Evolutionary conservation across 2,329 filamentous ascomycete genomes (phyloP).

Genomic region (Pseudomassariella vexata): DNA sequence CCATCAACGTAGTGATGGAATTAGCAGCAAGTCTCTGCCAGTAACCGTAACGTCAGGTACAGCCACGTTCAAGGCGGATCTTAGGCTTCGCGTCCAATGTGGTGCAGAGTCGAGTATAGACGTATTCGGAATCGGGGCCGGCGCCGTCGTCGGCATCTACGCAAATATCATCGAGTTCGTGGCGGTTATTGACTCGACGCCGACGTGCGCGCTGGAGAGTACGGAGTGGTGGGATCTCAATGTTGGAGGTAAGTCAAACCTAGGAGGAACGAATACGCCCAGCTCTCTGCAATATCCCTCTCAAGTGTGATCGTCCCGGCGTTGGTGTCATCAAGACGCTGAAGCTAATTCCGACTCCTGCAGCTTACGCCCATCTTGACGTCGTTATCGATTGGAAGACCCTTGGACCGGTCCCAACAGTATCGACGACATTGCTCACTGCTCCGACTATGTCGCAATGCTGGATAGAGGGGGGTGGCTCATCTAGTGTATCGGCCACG

Average conservation of each 20-base stretch:
- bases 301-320: too few species aligned
- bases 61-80: conserved; percentile 36
- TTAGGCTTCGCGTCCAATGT: conserved; percentile 38
- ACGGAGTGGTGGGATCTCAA: conserved; percentile 23
- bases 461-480: conserved; percentile 10
- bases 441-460: conserved; percentile 25
- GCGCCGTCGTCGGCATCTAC: conserved; percentile 34
- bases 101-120: conserved; percentile 26
- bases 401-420: conserved; percentile 26
- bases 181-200: conserved; percentile 22
- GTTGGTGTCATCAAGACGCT: too few species aligned
- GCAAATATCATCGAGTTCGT: conserved; percentile 45
- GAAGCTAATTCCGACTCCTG: too few species aligned
- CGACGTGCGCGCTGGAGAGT: conserved; percentile 21
- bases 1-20: conserved; percentile 5
- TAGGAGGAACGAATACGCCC: conserved; percentile 6
- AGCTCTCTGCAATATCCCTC: neutral
- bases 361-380: conserved; percentile 14
- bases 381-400: conserved; percentile 24
- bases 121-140: conserved; percentile 21
- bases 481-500: neutral
- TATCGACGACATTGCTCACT: conserved; percentile 27
- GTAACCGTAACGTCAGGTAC: conserved; percentile 33
- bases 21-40: conserved; percentile 23
- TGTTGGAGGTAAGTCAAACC: conserved; percentile 24